A percentile compares a stretch with the other conserved stretches of the same genome.
phyloP scores from a whole-genome alignment of 2,329 filamentous ascomycete genomes.

The Stromatinia cepivora region DNA sequence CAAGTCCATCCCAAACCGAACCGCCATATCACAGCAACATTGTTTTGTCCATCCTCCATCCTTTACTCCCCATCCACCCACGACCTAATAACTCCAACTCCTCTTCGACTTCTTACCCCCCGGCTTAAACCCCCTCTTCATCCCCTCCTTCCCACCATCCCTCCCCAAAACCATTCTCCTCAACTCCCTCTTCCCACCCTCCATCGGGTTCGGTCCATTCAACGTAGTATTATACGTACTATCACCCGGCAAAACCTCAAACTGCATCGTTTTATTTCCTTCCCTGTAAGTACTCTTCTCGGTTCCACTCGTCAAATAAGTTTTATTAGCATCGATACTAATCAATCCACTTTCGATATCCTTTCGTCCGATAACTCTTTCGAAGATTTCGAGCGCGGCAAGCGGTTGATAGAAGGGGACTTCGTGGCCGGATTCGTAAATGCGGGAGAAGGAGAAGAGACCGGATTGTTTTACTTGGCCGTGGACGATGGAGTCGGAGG shows the following conservation, averaged over 20 bases:
- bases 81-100: neutral
- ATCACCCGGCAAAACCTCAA: slow-evolving; percentile 44
- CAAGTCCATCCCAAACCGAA: neutral
- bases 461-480: slow-evolving; percentile 74
- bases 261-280: slow-evolving; percentile 45
- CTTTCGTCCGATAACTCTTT: slow-evolving; percentile 48
- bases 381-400: slow-evolving; percentile 53
- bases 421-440: slow-evolving; percentile 65
- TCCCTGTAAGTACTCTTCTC: slow-evolving; percentile 34
- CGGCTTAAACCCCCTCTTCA: slow-evolving; percentile 11
- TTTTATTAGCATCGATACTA: slow-evolving; percentile 43
- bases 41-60: neutral
- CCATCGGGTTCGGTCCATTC: slow-evolving; percentile 44
- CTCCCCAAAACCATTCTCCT: slow-evolving; percentile 21
- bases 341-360: slow-evolving; percentile 55
- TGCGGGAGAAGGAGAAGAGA: slow-evolving; percentile 65
- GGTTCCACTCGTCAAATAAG: slow-evolving; percentile 32
- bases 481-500: slow-evolving; percentile 63
- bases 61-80: neutral
- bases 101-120: neutral
- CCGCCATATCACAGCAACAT: neutral
- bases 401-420: slow-evolving; percentile 55
- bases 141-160: neutral
- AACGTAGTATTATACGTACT: slow-evolving; percentile 51
- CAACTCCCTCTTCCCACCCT: slow-evolving; percentile 1